phyloP scores from a whole-genome alignment of 106 monocot genomes.

The Chionographis japonica region DNA sequence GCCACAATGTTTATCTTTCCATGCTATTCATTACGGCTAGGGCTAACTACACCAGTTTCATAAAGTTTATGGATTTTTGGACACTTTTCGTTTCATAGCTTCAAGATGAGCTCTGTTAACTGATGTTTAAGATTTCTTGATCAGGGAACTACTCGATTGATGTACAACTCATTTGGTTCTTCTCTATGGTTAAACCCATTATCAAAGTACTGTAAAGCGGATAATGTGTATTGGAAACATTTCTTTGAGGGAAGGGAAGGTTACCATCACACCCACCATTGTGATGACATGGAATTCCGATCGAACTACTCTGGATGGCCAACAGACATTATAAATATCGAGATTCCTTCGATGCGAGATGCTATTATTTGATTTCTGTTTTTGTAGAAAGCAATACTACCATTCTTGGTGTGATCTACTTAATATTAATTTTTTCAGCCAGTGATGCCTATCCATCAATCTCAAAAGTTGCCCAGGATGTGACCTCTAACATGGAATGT shows the following conservation, averaged over 20 bases:
- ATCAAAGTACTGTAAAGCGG: slow-evolving; percentile 80
- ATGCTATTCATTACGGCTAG: no score
- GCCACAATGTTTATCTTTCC: no score
- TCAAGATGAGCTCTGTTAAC: background rate
- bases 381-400: background rate
- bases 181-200: slow-evolving; percentile 89
- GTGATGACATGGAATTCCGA: slow-evolving; percentile 65
- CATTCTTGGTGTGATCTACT: slow-evolving; percentile 1
- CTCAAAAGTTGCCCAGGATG: slow-evolving; percentile 37
- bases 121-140: slow-evolving; percentile 2
- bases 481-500: slow-evolving; percentile 56
- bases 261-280: slow-evolving; percentile 31
- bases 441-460: slow-evolving; percentile 73
- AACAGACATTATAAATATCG: slow-evolving; percentile 77
- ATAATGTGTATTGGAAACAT: slow-evolving; percentile 81
- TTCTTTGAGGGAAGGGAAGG: slow-evolving; percentile 65
- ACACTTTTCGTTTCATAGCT: background rate
- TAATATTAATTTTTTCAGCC: slow-evolving; percentile 26
- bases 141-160: slow-evolving; percentile 87
- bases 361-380: slow-evolving; percentile 2
- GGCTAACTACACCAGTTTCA: no score
- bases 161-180: slow-evolving; percentile 92
- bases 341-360: slow-evolving; percentile 84
- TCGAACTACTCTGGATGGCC: slow-evolving; percentile 91
- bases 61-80: no score